Evolutionary conservation across 257 asterid genomes (phyloP).

Genomic region (Knoxia roxburghii): DNA sequence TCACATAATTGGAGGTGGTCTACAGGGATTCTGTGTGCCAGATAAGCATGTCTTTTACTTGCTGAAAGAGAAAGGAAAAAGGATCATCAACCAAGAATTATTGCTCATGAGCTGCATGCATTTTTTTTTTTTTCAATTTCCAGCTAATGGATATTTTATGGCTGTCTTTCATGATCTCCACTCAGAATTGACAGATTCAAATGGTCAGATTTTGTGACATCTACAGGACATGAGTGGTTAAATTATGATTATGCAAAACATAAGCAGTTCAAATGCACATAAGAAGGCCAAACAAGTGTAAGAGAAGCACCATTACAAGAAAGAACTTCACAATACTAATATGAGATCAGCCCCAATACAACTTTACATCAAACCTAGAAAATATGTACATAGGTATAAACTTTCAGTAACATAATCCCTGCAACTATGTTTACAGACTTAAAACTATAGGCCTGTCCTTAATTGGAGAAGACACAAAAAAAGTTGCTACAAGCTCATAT

Average conservation of each 20-base stretch:
- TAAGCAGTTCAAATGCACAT: too few species aligned
- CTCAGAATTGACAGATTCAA: background rate
- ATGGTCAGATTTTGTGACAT: too few species aligned
- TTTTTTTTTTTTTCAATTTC: too few species aligned
- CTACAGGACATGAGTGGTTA: too few species aligned
- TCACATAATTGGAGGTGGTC: background rate
- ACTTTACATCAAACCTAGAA: slow-evolving; percentile 1
- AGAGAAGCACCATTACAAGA: too few species aligned
- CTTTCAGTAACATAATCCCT: background rate
- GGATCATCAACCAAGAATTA: background rate
- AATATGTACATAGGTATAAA: slow-evolving; percentile 1
- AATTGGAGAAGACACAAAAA: background rate
- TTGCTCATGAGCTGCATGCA: too few species aligned
- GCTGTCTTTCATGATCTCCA: background rate
- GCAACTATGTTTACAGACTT: background rate
- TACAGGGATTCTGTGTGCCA: slow-evolving; percentile 6
- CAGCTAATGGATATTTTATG: background rate
- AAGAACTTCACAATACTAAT: background rate
- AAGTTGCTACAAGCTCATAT: background rate
- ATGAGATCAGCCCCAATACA: background rate
- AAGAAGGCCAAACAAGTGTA: background rate
- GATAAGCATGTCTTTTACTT: background rate
- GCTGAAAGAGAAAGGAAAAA: background rate
- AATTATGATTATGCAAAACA: too few species aligned
- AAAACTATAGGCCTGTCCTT: background rate